Percentiles rank a stretch among this genome's conserved stretches.
These are phyloP conservation scores for Amaranthus tricolor DNA, from an alignment of 179 eudicot species.

Conservation along the genomic window DNA sequence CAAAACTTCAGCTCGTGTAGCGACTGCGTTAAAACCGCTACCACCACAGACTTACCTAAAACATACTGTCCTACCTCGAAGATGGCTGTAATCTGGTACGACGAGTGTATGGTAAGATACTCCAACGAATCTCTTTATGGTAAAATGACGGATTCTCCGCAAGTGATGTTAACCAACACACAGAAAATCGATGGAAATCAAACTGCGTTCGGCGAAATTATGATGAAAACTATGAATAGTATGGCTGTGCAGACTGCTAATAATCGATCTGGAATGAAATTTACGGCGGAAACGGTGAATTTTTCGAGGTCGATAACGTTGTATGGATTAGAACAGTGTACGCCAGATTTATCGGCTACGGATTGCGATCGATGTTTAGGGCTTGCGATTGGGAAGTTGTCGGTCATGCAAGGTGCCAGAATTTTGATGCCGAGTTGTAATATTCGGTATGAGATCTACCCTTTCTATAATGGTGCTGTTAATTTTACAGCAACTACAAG, in stretches of 20 bases:
- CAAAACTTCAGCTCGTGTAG: conserved; percentile 13
- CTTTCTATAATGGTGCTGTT: conserved; percentile 20
- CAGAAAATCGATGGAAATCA: conserved; percentile 6
- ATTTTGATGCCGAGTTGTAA: conserved; percentile 30
- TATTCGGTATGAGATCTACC: conserved; percentile 25
- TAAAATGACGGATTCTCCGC: neutral
- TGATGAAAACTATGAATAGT: neutral
- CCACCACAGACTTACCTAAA: neutral
- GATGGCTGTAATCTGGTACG: conserved; percentile 22
- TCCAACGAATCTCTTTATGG: conserved; percentile 10
- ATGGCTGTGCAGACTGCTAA: conserved; percentile 19
- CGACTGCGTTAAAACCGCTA: conserved; percentile 29
- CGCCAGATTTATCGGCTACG: conserved; percentile 29
- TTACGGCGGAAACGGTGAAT: neutral
- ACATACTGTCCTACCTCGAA: conserved; percentile 20
- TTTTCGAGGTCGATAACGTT: conserved; percentile 9
- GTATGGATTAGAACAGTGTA: conserved; percentile 36
- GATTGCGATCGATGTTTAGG: conserved; percentile 33
- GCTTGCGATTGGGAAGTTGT: conserved; percentile 12
- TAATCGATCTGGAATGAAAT: conserved; percentile 5
- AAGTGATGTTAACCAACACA: neutral
- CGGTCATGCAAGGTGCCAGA: conserved; percentile 24
- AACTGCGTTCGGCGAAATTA: conserved; percentile 2
- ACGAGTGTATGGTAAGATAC: conserved; percentile 30
- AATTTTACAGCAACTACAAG: neutral